Evolutionary conservation across 352 stramenopile genomes (phyloP), one percentile per base, ranked within the genome.

Genomic region (Phytophthora cryptogea): DNA sequence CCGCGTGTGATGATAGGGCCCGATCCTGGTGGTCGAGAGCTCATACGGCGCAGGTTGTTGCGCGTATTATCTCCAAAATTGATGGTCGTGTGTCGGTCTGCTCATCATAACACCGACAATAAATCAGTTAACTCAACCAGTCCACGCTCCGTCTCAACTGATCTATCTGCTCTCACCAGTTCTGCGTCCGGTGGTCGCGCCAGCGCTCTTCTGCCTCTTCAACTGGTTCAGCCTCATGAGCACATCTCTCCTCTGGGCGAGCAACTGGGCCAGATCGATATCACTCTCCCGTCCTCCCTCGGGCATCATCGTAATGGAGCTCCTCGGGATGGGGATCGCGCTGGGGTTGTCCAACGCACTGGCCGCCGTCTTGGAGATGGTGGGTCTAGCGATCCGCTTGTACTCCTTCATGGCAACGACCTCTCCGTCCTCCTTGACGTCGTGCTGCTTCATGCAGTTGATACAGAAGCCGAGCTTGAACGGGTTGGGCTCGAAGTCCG

Each of bases 371-470:
- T 89, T 90, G 23, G 81, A 74, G 13, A 88, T 78, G n/a, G 71
- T 74, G 3, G 84, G 84, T 6, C 84, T 68, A 8, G 80, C 74
- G 35, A 94, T 94, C 50, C 89, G 87, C 57, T 92, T 95, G 72
- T 92, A 95, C 42, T 90, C 79, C 51, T 93, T 93, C 59, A 74
- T 77, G 8, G 63, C 59, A 11, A 70, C 76, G 8, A 92, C 82
- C 53, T 84, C 76, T 14, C 86, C 86, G 43, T 79, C 76, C 8
- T 80, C 78, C 40, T 74, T 86, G 11, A 92, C 83, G 36, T 95
- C 84, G 70, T 95, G 86, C 59, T 95, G 86, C 63, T 94, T 94
- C 72, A 93, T 86, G 68, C 86, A 95, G 68, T 95, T 95, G 57
- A 95, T 83, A 63, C 86, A 95, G 58, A 94, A 95, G 5, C 86